These are phyloP conservation scores for Sphaerulina musiva DNA, from an alignment of 2,329 filamentous ascomycete species.

Conservation along the genomic window DNA sequence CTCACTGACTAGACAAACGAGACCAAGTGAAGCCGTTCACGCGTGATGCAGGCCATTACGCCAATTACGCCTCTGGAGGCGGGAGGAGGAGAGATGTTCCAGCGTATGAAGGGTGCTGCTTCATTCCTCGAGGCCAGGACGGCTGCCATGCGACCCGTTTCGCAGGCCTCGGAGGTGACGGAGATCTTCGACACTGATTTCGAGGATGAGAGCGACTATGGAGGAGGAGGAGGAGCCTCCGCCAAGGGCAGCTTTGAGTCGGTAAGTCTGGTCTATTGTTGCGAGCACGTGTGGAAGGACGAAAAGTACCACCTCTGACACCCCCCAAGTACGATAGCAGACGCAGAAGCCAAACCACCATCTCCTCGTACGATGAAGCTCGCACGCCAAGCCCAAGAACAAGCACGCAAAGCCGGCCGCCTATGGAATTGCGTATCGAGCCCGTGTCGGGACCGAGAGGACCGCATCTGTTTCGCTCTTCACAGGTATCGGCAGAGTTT, in stretches of 20 bases:
- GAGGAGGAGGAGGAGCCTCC: constrained; percentile 39
- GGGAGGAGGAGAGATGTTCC: constrained; percentile 44
- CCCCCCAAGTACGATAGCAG: constrained; percentile 42
- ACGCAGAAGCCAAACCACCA: constrained; percentile 72
- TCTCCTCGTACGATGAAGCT: constrained; percentile 79
- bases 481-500: constrained; percentile 53
- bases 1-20: constrained; percentile 7
- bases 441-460: constrained; percentile 73
- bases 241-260: constrained; percentile 64
- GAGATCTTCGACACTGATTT: constrained; percentile 72
- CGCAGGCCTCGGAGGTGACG: constrained; percentile 58
- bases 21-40: background rate
- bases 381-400: constrained; percentile 64
- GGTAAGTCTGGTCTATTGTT: constrained; percentile 45
- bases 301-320: constrained; percentile 14
- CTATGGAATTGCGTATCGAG: constrained; percentile 58
- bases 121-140: constrained; percentile 53
- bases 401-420: constrained; percentile 48
- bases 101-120: constrained; percentile 43
- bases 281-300: background rate
- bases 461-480: constrained; percentile 77
- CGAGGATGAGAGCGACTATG: constrained; percentile 58
- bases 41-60: constrained; percentile 41
- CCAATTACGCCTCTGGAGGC: constrained; percentile 40
- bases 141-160: constrained; percentile 29